phyloP scores from a whole-genome alignment of 345 rosid genomes.

The Bruguiera gymnorhiza region DNA sequence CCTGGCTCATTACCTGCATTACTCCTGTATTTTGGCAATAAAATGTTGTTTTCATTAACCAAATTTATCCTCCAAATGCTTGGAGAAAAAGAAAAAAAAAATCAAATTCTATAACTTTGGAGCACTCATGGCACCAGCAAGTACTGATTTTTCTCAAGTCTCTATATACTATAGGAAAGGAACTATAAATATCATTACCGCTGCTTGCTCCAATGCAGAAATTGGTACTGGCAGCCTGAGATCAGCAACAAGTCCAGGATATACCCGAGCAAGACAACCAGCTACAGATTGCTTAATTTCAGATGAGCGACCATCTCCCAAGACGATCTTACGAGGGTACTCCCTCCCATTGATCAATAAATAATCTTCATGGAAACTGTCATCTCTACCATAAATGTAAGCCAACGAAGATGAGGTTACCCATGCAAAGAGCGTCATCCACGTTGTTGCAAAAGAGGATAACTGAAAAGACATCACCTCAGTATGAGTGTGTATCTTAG shows the following conservation, averaged over 20 bases:
- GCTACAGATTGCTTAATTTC: conserved; percentile 80
- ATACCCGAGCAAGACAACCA: conserved; percentile 74
- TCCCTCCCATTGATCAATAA: conserved; percentile 58
- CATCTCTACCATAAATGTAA: conserved; percentile 80
- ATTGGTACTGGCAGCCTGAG: conserved; percentile 61
- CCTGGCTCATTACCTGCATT: no score
- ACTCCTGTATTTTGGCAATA: no score
- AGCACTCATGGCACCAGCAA: no score
- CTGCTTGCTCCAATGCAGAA: conserved; percentile 73
- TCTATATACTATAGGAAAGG: no score
- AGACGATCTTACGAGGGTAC: conserved; percentile 51
- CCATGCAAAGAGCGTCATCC: conserved; percentile 89
- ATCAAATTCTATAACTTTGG: no score
- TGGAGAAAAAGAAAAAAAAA: no score
- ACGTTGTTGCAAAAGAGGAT: conserved; percentile 83
- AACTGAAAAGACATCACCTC: conserved; percentile 37
- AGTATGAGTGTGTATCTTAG: background rate
- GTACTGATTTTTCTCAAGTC: no score
- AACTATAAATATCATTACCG: conserved; percentile 38
- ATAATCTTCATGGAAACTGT: conserved; percentile 64
- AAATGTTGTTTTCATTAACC: no score
- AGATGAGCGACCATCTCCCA: conserved; percentile 67
- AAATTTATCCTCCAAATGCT: no score
- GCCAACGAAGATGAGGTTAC: conserved; percentile 86
- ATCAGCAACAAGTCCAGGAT: conserved; percentile 65